Conservation (phyloP, 2,329 filamentous ascomycete species). For the Fusarium sp. region DNA sequence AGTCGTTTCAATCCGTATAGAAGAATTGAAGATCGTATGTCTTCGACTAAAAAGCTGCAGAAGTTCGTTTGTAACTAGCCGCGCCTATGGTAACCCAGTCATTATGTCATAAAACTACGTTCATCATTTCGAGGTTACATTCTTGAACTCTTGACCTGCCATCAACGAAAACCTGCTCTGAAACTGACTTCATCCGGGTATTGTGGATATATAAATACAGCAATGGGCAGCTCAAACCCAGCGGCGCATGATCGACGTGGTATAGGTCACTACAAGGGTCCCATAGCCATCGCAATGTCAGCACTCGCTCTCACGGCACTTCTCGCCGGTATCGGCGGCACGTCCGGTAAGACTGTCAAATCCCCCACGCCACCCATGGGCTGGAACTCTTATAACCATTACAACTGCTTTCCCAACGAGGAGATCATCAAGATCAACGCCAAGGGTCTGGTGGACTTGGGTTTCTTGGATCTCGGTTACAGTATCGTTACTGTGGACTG, state of each 20-base stretch:
- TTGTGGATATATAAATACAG: not conserved
- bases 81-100: not conserved
- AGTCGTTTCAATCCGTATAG: rapidly evolving
- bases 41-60: not conserved
- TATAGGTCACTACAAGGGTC: not conserved
- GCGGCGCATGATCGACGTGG: not conserved
- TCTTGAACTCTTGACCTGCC: not conserved
- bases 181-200: not conserved
- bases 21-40: not conserved
- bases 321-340: conserved; percentile 9
- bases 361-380: conserved; percentile 59
- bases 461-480: conserved; percentile 65
- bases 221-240: not conserved
- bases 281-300: conserved; percentile 8
- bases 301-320: conserved; percentile 7
- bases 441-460: conserved; percentile 63
- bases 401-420: conserved; percentile 35
- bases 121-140: not conserved
- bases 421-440: conserved; percentile 57
- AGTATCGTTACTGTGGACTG: conserved; percentile 68
- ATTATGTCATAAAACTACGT: not conserved
- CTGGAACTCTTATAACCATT: conserved; percentile 70
- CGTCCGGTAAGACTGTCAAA: conserved; percentile 23
- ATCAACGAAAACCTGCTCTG: not conserved
- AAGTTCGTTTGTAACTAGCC: not conserved